phyloP scores from a whole-genome alignment of 345 rosid species.

The Citrus unshiu region DNA sequence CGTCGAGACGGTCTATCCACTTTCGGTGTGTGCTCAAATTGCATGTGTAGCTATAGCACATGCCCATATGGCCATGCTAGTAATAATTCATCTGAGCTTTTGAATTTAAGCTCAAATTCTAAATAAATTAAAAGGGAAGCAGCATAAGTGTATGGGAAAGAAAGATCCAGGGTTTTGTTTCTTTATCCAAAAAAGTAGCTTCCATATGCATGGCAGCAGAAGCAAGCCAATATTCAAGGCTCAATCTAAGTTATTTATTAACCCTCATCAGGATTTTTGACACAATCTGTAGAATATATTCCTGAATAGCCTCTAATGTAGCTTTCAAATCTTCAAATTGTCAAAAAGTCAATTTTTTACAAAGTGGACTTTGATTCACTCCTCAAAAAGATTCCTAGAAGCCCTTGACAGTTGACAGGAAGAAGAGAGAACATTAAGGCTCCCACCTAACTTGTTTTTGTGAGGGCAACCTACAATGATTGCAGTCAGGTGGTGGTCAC shows the following conservation, averaged over 20 bases:
- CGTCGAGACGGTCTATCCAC: not conserved
- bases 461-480: not conserved
- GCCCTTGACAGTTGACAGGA: not conserved
- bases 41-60: not conserved
- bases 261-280: not conserved
- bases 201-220: not conserved
- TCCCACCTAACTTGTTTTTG: conserved; percentile 14
- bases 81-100: not conserved
- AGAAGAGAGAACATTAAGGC: conserved; percentile 14
- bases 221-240: not conserved
- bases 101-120: not conserved
- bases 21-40: not conserved
- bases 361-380: conserved; percentile 14
- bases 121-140: not conserved
- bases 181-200: conserved; percentile 10
- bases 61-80: not conserved
- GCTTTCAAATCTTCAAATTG: conserved; percentile 6
- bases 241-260: not conserved
- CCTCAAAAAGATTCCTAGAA: conserved; percentile 6
- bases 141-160: not conserved
- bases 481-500: not conserved
- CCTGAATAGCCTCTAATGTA: not conserved
- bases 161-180: not conserved
- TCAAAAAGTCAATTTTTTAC: conserved; percentile 5
- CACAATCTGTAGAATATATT: conserved; percentile 9